Evolutionary conservation across 805 yeast genomes (phyloP), one percentile per base, ranked within the genome.

Genomic region (Saturnispora besseyi): DNA sequence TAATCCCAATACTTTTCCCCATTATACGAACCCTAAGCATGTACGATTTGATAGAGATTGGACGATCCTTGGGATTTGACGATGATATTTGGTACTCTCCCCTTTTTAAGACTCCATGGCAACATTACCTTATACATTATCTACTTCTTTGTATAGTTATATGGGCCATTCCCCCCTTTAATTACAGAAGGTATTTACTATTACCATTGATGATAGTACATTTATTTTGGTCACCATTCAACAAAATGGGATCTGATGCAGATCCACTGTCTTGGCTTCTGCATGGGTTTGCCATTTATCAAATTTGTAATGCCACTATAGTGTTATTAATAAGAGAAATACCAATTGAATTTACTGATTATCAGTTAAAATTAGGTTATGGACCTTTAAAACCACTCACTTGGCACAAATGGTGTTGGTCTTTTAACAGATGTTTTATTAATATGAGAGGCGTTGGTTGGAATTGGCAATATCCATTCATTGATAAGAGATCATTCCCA

Each of bases 361-460:
- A 46, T 29, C 42, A 50, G 31, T 12, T 49, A 15, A 30, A 26
- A 3, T 10, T 15, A 1, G 47, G 49, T 26, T 28, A 13, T 37
- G 51, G 24, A 21, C 38, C 46, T 32, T 42, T 45, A 28, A n/a
- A 41, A 11, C 40, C 28, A 11, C 46, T 43, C 3, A 42, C 52
- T 11, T 33, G 34, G 24, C 18, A 36, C 2, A 53, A 48, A 28
- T 29, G 49, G 12, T n/a, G 24, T 4, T 53, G 56, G 56, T 28
- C 51, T 5, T 40, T 45, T 11, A 22, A 46, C 1, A 32, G 56
- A 7, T 51, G 55, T 24, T 51, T 49, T 34, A 1, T 43, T 1
- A 53, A 53, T 34, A 32, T 51, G 43, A 29, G 56, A 11, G 56
- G 56, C 2, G 22, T 51, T 18, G 56, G 53, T 1, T 53, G 56